Evolutionary conservation across 2,329 filamentous ascomycete genomes (phyloP).

Genomic region (Colletotrichum limetticola): DNA sequence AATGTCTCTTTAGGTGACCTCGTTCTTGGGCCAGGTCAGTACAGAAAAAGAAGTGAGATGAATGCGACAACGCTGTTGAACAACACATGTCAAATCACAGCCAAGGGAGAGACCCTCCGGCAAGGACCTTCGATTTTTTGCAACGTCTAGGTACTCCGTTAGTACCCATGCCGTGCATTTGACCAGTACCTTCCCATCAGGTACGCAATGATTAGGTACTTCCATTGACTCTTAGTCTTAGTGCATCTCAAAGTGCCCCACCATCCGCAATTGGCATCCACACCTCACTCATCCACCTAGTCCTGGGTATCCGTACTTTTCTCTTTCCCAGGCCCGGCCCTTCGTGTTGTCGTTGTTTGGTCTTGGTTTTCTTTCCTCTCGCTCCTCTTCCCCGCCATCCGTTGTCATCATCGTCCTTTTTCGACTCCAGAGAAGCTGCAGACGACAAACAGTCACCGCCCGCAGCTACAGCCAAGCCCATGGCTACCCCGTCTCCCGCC

Average conservation of each 20-base stretch:
- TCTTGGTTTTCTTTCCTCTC: constrained; percentile 31
- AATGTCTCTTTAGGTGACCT: neutral
- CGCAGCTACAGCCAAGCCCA: constrained; percentile 7
- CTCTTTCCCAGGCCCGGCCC: constrained; percentile 24
- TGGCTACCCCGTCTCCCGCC: constrained; percentile 22
- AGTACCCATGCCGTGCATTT: constrained; percentile 9
- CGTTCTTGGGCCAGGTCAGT: neutral
- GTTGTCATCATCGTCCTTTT: neutral
- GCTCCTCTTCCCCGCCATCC: constrained; percentile 15
- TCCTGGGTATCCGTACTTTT: constrained; percentile 33
- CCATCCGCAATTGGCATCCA: constrained; percentile 36
- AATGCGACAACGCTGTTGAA: neutral
- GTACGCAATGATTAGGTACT: neutral
- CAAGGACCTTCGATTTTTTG: neutral
- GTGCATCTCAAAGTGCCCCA: constrained; percentile 24
- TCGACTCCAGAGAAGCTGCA: neutral
- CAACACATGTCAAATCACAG: neutral
- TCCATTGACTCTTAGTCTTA: neutral
- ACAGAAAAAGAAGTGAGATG: neutral
- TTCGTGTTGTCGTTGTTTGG: constrained; percentile 19
- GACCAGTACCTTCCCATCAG: neutral
- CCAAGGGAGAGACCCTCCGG: neutral
- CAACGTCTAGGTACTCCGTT: neutral
- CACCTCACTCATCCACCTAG: constrained; percentile 11
- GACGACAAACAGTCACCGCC: neutral